phyloP scores from a whole-genome alignment of 352 stramenopile species.

The Globisporangium rhizosaccharum region DNA sequence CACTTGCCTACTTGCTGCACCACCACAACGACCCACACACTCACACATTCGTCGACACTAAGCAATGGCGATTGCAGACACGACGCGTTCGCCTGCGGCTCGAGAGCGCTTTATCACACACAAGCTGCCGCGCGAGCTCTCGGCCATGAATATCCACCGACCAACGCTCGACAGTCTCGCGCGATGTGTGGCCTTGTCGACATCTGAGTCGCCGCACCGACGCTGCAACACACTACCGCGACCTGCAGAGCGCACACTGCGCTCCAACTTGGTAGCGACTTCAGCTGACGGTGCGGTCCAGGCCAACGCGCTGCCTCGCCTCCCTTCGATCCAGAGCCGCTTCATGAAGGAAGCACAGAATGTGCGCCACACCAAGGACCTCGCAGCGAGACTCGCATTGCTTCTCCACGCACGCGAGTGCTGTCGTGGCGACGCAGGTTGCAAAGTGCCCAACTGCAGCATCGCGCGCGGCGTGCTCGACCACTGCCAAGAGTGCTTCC shows the following conservation, averaged over 20 bases:
- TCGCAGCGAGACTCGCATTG: conserved; percentile 32
- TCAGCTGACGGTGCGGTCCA: not conserved
- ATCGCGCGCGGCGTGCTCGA: conserved; percentile 47
- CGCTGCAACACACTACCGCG: not conserved
- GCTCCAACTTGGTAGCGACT: not conserved
- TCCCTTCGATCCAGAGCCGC: conserved; percentile 13
- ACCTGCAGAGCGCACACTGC: too few relatives aligned
- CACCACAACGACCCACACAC: too few relatives aligned
- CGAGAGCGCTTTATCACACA: too few relatives aligned
- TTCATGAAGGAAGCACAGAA: conserved; percentile 6
- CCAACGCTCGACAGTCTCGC: too few relatives aligned
- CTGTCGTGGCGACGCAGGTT: conserved; percentile 20
- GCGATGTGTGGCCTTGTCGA: not conserved
- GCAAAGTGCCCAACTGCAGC: conserved; percentile 29
- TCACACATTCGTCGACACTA: too few relatives aligned
- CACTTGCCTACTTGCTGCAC: too few relatives aligned
- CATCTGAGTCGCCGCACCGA: not conserved
- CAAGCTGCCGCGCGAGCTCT: too few relatives aligned
- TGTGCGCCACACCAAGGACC: conserved; percentile 18
- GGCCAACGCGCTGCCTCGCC: not conserved
- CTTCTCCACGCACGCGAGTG: conserved; percentile 45
- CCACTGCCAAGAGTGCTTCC: conserved; percentile 49
- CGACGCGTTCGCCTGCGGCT: too few relatives aligned
- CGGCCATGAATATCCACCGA: too few relatives aligned
- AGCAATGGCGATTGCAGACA: too few relatives aligned